Percentiles rank a stretch among this genome's conserved stretches.
Evolutionary conservation across 148 eudicot species (phyloP).

Genomic region (Rhododendron kiyosumense): DNA sequence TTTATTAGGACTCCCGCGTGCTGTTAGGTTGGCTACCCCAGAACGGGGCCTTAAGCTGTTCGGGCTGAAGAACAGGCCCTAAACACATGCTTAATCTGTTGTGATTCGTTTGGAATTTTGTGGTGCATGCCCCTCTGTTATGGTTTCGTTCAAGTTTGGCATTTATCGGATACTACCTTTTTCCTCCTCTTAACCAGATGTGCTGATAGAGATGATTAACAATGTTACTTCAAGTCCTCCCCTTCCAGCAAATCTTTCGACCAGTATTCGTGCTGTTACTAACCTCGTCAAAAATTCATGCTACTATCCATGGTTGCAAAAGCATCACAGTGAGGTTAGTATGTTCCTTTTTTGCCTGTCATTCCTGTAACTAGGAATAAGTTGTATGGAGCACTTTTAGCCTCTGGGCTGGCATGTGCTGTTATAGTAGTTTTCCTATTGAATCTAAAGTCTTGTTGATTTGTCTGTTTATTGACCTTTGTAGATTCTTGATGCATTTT

Average conservation of each 20-base stretch:
- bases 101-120: not conserved
- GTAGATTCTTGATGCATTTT: slow-evolving; percentile 86
- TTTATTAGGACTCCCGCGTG: not conserved
- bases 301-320: slow-evolving; percentile 71
- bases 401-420: not conserved
- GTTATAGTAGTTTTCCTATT: not conserved
- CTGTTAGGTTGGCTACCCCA: not conserved
- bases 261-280: slow-evolving; percentile 66
- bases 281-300: slow-evolving; percentile 66
- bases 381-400: not conserved
- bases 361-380: too few species aligned
- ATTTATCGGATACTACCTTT: not conserved
- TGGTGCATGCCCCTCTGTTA: not conserved
- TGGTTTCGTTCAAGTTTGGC: slow-evolving; percentile 1
- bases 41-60: not conserved
- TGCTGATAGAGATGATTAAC: slow-evolving; percentile 51
- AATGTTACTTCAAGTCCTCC: slow-evolving; percentile 59
- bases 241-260: slow-evolving; percentile 67
- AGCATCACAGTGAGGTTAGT: slow-evolving; percentile 75
- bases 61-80: not conserved
- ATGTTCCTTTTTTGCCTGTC: not conserved
- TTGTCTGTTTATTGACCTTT: slow-evolving; percentile 18
- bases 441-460: not conserved
- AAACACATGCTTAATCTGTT: not conserved
- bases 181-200: slow-evolving; percentile 41